phyloP scores from a whole-genome alignment of 345 rosid species.

The Luvunga scandens region DNA sequence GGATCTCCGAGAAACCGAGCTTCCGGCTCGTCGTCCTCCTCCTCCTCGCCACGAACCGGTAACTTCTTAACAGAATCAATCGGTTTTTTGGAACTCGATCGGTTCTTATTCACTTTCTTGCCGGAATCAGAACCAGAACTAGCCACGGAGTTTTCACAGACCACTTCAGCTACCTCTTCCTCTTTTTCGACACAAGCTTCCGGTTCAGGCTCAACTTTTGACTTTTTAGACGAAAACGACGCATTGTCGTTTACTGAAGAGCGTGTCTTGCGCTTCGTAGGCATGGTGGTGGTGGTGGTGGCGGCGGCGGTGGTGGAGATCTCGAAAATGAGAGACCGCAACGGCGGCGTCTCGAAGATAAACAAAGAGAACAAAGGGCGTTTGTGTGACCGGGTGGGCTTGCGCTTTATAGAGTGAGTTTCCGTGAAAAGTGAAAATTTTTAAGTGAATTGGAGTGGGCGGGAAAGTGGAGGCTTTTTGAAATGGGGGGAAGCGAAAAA shows the following conservation, averaged over 20 bases:
- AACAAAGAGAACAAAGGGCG: not conserved
- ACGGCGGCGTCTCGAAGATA: not conserved
- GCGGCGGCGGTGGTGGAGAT: not conserved
- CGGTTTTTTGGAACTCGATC: not conserved
- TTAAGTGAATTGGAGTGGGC: not conserved
- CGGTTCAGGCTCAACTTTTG: not conserved
- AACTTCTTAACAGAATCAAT: not conserved
- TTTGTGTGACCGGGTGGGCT: too few relatives aligned
- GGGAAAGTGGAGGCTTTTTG: conserved; percentile 1
- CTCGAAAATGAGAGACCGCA: not conserved
- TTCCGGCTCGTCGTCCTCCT: conserved; percentile 9
- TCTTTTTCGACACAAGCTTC: not conserved
- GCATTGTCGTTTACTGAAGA: not conserved
- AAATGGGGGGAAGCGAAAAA: not conserved
- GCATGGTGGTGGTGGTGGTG: not conserved
- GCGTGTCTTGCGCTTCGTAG: conserved; percentile 11
- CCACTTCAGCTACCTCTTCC: not conserved
- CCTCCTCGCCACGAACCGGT: not conserved
- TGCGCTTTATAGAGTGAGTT: not conserved
- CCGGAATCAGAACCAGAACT: not conserved
- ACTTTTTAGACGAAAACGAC: not conserved
- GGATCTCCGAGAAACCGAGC: conserved; percentile 38
- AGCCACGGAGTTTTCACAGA: not conserved
- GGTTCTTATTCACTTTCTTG: not conserved
- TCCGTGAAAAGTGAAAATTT: not conserved